Evolutionary conservation across 192 early-diverging fungal genomes (phyloP).

Genomic region (Rhizoclosmatium globosum): DNA sequence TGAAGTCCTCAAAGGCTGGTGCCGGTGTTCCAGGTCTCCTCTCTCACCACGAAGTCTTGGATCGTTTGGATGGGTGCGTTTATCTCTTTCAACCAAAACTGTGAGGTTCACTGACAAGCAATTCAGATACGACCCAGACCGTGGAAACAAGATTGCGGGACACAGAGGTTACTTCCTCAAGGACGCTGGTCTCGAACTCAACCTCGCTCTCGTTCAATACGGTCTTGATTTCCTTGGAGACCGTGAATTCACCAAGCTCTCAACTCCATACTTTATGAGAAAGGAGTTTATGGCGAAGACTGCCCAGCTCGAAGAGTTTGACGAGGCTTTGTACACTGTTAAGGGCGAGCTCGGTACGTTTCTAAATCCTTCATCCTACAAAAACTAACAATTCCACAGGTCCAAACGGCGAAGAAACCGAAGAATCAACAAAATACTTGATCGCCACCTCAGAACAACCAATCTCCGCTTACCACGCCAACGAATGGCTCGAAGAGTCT

Average conservation of each 20-base stretch:
- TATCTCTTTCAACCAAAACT: too few species aligned
- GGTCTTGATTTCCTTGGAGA: constrained; percentile 90
- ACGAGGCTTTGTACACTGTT: constrained; percentile 97
- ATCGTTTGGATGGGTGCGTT: constrained; percentile 86
- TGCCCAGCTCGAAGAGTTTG: constrained; percentile 96
- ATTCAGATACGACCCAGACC: constrained; percentile 41
- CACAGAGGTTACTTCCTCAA: constrained; percentile 99
- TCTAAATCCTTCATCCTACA: too few species aligned
- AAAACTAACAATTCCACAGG: too few species aligned
- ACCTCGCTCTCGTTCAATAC: constrained; percentile 96
- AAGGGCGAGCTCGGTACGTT: constrained; percentile 49
- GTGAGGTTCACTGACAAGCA: too few species aligned
- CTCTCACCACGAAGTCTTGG: constrained; percentile 92
- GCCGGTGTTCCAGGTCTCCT: constrained; percentile 64
- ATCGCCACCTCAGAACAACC: constrained; percentile 99
- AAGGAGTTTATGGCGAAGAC: constrained; percentile 98
- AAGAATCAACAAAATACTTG: constrained; percentile 80
- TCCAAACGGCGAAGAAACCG: constrained; percentile 69
- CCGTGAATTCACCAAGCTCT: constrained; percentile 87
- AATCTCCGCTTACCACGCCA: constrained; percentile 94
- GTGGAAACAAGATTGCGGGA: constrained; percentile 88
- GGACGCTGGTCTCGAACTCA: constrained; percentile 93
- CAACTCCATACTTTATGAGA: constrained; percentile 99
- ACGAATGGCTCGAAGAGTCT: constrained; percentile 94
- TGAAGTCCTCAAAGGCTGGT: constrained; percentile 44